phyloP scores from a whole-genome alignment of 768 basidiomycete genomes.

The Dentipellis sp. region DNA sequence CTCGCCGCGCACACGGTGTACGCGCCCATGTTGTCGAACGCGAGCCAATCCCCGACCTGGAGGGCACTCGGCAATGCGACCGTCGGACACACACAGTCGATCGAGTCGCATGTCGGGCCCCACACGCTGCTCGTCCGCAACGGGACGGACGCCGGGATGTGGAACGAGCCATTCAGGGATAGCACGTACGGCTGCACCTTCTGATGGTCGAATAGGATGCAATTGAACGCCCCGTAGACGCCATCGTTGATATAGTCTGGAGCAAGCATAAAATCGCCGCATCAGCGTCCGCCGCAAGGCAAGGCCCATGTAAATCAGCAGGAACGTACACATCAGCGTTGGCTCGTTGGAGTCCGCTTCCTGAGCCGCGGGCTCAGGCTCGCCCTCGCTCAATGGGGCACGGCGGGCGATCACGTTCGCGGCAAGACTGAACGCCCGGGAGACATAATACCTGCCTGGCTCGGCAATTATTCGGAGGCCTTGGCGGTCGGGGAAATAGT shows the following conservation, averaged over 20 bases:
- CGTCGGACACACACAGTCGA: conserved; percentile 78
- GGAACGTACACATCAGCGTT: conserved; percentile 82
- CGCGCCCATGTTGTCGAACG: conserved; percentile 97
- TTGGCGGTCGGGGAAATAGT: conserved; percentile 67
- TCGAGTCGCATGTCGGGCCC: conserved; percentile 98
- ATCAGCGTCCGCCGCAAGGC: neutral
- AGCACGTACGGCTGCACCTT: conserved; percentile 75
- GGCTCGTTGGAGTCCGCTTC: conserved; percentile 31
- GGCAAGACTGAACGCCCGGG: conserved; percentile 86
- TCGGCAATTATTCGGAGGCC: conserved; percentile 85
- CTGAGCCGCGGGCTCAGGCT: conserved; percentile 16
- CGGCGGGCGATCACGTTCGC: conserved; percentile 90
- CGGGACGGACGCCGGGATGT: conserved; percentile 34
- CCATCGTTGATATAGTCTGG: conserved; percentile 99
- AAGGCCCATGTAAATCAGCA: conserved; percentile 3
- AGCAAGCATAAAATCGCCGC: neutral
- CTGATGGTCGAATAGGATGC: conserved; percentile 88
- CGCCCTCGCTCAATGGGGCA: conserved; percentile 35
- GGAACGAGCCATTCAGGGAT: conserved; percentile 60
- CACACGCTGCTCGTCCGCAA: conserved; percentile 67
- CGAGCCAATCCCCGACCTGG: conserved; percentile 93
- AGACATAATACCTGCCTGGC: conserved; percentile 91
- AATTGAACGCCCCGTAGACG: conserved; percentile 96
- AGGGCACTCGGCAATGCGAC: conserved; percentile 57
- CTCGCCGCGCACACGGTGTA: conserved; percentile 98